Conservation (phyloP, 805 yeast genomes). For the Myxozyma sirexii region DNA sequence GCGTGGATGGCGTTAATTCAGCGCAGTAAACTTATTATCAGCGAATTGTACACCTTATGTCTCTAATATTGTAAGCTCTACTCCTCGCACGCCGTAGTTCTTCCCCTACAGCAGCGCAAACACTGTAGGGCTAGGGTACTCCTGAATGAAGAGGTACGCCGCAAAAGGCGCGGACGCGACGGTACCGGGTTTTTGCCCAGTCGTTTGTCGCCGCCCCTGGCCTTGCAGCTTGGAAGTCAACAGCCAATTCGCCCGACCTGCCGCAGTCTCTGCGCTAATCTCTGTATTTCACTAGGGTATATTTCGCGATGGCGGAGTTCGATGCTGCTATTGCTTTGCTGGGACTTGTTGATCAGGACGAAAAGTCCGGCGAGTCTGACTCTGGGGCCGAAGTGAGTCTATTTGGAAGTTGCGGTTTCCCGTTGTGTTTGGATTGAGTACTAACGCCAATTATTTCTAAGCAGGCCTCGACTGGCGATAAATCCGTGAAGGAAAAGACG, state of each 20-base stretch:
- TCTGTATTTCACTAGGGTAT: no score
- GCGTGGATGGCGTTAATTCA: no score
- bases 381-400: slow-evolving; percentile 5
- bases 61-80: no score
- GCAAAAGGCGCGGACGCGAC: not conserved
- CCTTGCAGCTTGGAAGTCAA: not conserved
- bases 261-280: no score
- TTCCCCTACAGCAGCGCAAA: not conserved
- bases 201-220: not conserved
- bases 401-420: no score
- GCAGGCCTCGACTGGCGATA: not conserved
- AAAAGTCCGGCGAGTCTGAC: slow-evolving; percentile 21
- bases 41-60: no score
- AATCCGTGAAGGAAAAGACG: not conserved
- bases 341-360: slow-evolving; percentile 33
- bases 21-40: no score
- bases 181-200: not conserved
- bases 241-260: not conserved
- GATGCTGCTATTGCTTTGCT: slow-evolving; percentile 35
- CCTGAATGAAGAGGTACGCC: slow-evolving; percentile 12
- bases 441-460: no score
- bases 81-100: no score
- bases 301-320: slow-evolving; percentile 35
- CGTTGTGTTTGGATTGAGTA: no score
- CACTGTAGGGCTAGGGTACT: slow-evolving; percentile 15